Evolutionary conservation across 192 early-diverging fungal species (phyloP).

Genomic region (Gryganskiella cystojenkinii): DNA sequence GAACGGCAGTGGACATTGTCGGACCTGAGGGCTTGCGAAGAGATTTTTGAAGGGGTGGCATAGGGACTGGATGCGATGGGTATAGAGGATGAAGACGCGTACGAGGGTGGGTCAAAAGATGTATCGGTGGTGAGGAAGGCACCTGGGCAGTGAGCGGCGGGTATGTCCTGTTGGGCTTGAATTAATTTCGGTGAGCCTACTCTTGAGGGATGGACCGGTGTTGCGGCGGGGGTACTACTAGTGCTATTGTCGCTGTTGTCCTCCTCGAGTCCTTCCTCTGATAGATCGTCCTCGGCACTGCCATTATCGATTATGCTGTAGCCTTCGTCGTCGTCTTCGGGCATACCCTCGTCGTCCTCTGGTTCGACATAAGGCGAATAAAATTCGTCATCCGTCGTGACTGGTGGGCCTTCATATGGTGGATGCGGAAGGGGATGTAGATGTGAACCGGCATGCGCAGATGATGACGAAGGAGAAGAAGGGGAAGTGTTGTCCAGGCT

Average conservation of each 20-base stretch:
- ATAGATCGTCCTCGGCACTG: no score
- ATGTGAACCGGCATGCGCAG: no score
- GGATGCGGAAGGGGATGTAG: no score
- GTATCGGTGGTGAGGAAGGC: conserved; percentile 17
- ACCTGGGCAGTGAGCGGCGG: conserved; percentile 14
- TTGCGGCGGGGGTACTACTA: no score
- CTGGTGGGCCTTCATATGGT: background rate
- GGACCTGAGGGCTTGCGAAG: background rate
- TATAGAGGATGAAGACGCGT: conserved; percentile 15
- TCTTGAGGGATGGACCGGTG: no score
- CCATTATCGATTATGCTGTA: background rate
- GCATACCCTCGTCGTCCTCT: background rate
- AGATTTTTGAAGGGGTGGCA: background rate
- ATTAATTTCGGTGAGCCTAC: background rate
- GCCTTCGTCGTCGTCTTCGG: background rate
- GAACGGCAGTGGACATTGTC: conserved; percentile 18
- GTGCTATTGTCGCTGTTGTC: no score
- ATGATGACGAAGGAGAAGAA: no score
- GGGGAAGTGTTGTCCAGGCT: no score
- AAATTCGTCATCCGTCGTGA: background rate
- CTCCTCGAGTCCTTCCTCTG: no score
- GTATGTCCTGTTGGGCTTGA: background rate
- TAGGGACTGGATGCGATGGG: background rate
- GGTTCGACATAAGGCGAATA: no score
- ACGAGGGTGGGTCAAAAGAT: conserved; percentile 17